Evolutionary conservation across 306 rosid genomes (phyloP).

Genomic region (Vigna nakashimae): DNA sequence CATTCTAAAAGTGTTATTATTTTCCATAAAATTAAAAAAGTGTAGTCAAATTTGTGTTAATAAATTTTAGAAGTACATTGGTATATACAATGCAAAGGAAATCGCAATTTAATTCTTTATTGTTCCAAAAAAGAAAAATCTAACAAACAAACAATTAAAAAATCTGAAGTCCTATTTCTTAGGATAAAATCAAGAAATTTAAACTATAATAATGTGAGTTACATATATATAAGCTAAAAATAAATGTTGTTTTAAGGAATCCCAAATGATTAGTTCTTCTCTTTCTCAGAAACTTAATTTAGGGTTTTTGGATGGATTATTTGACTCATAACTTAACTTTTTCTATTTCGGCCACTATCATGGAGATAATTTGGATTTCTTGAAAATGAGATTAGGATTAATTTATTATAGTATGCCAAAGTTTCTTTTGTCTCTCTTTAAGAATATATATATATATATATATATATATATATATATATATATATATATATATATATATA

Average conservation of each 20-base stretch:
- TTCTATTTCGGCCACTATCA: neutral
- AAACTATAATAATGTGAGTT: neutral
- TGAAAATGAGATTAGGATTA: slow-evolving; percentile 19
- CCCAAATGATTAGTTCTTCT: neutral
- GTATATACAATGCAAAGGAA: too few relatives aligned
- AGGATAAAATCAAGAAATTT: neutral
- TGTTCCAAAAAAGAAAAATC: neutral
- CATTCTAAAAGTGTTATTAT: too few relatives aligned
- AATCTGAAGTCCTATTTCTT: neutral
- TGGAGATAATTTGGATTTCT: neutral
- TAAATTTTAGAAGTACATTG: too few relatives aligned
- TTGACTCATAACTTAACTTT: neutral
- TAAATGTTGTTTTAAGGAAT: neutral
- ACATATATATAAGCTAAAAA: neutral
- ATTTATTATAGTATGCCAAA: slow-evolving; percentile 1
- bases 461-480: too few relatives aligned
- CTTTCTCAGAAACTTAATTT: neutral
- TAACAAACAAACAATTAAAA: neutral
- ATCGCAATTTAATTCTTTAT: too few relatives aligned
- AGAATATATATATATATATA: neutral
- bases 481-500: too few relatives aligned
- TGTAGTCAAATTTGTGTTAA: too few relatives aligned
- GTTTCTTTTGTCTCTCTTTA: neutral
- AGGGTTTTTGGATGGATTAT: neutral
- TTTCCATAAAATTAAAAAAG: too few relatives aligned